Conservation (phyloP, 2,329 filamentous ascomycete species). For the Penicillium psychrosexuale region DNA sequence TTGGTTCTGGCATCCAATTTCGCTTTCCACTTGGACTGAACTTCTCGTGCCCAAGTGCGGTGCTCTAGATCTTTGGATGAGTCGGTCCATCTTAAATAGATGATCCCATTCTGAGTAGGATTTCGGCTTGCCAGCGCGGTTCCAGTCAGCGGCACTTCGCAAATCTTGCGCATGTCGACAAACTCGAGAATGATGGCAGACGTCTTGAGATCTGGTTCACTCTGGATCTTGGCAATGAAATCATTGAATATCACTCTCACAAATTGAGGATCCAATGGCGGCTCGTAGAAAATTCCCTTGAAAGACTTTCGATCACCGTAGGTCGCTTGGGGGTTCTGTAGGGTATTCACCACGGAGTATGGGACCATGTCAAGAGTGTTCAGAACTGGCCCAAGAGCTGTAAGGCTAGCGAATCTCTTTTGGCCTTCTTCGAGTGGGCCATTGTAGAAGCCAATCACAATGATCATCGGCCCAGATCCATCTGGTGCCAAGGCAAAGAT, state of each 20-base stretch:
- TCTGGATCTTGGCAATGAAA: conserved; percentile 28
- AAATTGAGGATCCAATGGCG: conserved; percentile 40
- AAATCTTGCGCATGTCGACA: conserved; percentile 42
- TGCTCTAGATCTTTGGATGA: conserved; percentile 37
- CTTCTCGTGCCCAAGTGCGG: conserved; percentile 40
- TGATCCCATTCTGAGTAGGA: conserved; percentile 45
- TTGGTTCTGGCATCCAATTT: conserved; percentile 18
- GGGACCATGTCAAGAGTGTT: conserved; percentile 43
- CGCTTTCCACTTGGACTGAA: conserved; percentile 27
- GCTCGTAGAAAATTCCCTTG: conserved; percentile 47
- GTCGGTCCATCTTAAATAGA: conserved; percentile 44
- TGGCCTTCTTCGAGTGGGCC: conserved; percentile 38
- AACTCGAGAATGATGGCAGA: conserved; percentile 43
- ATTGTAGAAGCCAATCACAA: conserved; percentile 37
- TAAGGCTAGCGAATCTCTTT: conserved; percentile 36
- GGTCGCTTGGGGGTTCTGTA: conserved; percentile 38
- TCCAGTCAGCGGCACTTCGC: conserved; percentile 32
- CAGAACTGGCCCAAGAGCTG: conserved; percentile 38
- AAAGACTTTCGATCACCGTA: conserved; percentile 43
- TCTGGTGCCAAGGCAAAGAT: conserved; percentile 31
- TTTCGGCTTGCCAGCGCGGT: conserved; percentile 50
- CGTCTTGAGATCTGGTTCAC: conserved; percentile 29
- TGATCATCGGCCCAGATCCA: conserved; percentile 30
- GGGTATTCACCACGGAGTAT: conserved; percentile 42
- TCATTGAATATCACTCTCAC: conserved; percentile 32